Conservation (phyloP, 768 basidiomycete genomes). For the Antrodiella citrinella region DNA sequence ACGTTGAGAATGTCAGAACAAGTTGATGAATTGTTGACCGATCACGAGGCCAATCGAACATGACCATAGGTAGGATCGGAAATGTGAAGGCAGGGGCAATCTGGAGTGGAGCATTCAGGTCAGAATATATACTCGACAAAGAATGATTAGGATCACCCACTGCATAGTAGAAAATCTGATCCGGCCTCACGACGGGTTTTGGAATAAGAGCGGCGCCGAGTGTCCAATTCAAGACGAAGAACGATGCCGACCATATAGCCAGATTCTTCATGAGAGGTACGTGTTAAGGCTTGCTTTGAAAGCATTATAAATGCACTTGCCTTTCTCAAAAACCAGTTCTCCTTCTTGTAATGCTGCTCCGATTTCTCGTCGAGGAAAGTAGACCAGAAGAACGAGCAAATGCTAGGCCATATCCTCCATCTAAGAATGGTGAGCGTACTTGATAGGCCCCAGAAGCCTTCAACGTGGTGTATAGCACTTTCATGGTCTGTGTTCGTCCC, state of each 20-base stretch:
- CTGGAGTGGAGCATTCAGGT: constrained; percentile 19
- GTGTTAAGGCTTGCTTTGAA: neutral
- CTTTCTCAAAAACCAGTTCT: constrained; percentile 69
- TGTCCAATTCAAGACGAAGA: constrained; percentile 64
- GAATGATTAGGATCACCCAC: constrained; percentile 20
- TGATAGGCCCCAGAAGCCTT: constrained; percentile 29
- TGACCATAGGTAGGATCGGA: constrained; percentile 54
- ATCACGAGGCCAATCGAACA: constrained; percentile 67
- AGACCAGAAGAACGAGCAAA: constrained; percentile 51
- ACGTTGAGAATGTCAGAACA: constrained; percentile 48
- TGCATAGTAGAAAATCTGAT: constrained; percentile 57
- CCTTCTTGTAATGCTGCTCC: constrained; percentile 45
- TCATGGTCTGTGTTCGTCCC: constrained; percentile 32
- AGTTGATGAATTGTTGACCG: constrained; percentile 52
- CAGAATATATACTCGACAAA: neutral
- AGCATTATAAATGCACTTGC: constrained; percentile 15
- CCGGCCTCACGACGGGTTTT: constrained; percentile 34
- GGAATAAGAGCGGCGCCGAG: constrained; percentile 48
- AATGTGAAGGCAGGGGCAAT: constrained; percentile 52
- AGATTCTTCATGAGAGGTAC: constrained; percentile 28
- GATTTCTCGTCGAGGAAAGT: constrained; percentile 52
- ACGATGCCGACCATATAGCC: constrained; percentile 55
- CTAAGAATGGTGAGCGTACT: constrained; percentile 36
- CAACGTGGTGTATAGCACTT: constrained; percentile 24
- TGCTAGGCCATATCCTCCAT: constrained; percentile 48